Evolutionary conservation across 208 protist species (phyloP), one percentile per base, ranked within the genome.

Genomic region (Leishmania martiniquensis): DNA sequence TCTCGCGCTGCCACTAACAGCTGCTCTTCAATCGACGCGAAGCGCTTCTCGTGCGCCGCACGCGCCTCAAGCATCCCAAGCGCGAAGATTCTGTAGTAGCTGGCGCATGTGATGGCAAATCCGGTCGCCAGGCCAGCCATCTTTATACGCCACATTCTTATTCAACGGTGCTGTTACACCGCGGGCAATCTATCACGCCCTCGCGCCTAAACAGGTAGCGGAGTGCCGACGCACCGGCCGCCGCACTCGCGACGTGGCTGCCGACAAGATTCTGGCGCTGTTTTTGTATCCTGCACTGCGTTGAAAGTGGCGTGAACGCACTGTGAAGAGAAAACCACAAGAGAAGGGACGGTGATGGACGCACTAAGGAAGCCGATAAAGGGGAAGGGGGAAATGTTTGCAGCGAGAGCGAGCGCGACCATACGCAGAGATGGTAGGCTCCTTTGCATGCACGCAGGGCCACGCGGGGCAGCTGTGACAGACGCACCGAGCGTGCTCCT

Each of bases 71-170:
- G 44, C 51, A 93, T 75, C 15, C 72, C 67, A 9, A 95, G 69
- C 42, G 81, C 88, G 52, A 93, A 83, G n/a, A 89, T 57, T 22
- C 87, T 79, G 75, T 90, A 89, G 77, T 95, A 95, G 1, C 69
- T 44, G 17, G 67, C 82, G n/a, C 81, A 72, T 15, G 85, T 88
- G 5, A 82, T 32, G n/a, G 72, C 51, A 59, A 90, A 83, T 1
- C 91, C 91, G 17, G 89, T 72, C 44, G 85, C 68, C 62, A 95
- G 80, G 0, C 91, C 91, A 39, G 81, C 80, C 22, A 83, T 29
- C 82, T 89, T 89, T 10, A 95, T 69, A 12, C 81, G 54, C 49
- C 91, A 80, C 91, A 95, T 89, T 3, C 3, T 2, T 47, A n/a
- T 1, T 39, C 25, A 32, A 44, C 44, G 22, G 12, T 2, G 15